Percentiles rank a stretch among this genome's conserved stretches.
Evolutionary conservation across 345 rosid species (phyloP).

Genomic region (Turnera subulata): DNA sequence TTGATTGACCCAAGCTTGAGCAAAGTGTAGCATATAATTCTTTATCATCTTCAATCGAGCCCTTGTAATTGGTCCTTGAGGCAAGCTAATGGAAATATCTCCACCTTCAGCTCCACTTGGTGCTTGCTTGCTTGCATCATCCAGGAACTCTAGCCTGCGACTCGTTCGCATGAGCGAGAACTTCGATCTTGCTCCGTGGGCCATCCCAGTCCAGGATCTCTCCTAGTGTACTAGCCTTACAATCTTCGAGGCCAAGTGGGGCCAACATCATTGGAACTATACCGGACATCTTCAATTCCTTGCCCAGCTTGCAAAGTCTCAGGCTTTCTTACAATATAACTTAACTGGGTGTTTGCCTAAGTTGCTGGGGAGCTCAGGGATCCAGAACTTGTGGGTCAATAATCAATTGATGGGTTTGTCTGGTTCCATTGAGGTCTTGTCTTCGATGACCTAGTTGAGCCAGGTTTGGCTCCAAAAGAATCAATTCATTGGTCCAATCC

Average conservation of each 20-base stretch:
- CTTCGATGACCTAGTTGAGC: constrained; percentile 45
- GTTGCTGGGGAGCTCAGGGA: constrained; percentile 40
- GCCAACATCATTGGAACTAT: constrained; percentile 41
- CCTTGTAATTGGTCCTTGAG: too few species aligned
- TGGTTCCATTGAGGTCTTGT: constrained; percentile 53
- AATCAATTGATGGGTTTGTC: constrained; percentile 52
- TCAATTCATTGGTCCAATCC: constrained; percentile 64
- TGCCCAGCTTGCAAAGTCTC: constrained; percentile 43
- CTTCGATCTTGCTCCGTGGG: constrained; percentile 37
- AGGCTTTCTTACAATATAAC: constrained; percentile 68
- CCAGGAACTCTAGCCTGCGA: constrained; percentile 43
- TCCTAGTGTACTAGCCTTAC: constrained; percentile 32
- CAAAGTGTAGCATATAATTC: too few species aligned
- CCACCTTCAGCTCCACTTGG: constrained; percentile 47
- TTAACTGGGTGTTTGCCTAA: constrained; percentile 62
- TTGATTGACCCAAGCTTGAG: too few species aligned
- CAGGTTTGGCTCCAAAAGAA: constrained; percentile 77
- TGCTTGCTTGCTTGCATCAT: constrained; percentile 47
- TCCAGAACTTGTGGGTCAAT: constrained; percentile 65
- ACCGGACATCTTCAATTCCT: constrained; percentile 54
- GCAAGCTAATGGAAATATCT: too few species aligned
- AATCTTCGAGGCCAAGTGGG: constrained; percentile 40
- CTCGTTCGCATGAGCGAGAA: constrained; percentile 43
- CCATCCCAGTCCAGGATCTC: constrained; percentile 49
- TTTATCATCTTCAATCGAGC: too few species aligned